Evolutionary conservation across 768 basidiomycete species (phyloP).

Genomic region (Agaricus sinodeliciosus): DNA sequence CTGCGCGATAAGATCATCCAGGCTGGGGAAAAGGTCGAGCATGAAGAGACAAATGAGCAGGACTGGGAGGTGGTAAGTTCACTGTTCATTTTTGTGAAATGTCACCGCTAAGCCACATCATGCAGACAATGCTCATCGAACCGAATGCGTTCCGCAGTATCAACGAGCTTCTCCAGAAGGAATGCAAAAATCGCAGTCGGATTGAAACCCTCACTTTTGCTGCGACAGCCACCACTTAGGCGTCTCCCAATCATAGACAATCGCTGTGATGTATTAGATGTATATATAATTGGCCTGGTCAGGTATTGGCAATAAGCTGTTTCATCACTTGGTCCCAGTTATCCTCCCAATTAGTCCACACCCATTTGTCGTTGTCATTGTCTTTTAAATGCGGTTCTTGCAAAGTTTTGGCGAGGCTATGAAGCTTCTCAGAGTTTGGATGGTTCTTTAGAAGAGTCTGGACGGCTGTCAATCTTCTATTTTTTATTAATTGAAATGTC

Average conservation of each 20-base stretch:
- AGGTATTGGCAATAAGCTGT: constrained; percentile 44
- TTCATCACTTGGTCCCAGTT: constrained; percentile 73
- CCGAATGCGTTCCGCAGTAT: constrained; percentile 87
- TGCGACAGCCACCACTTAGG: constrained; percentile 39
- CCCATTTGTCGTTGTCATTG: constrained; percentile 28
- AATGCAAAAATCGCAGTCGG: constrained; percentile 82
- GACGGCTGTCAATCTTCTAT: constrained; percentile 1
- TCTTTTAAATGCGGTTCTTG: constrained; percentile 8
- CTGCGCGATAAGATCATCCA: constrained; percentile 67
- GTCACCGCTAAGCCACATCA: not conserved
- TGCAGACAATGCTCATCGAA: constrained; percentile 85
- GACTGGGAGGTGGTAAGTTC: constrained; percentile 84
- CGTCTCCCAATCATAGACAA: not conserved
- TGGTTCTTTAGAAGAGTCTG: constrained; percentile 57
- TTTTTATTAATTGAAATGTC: not conserved
- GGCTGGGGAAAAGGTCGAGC: constrained; percentile 78
- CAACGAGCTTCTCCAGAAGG: constrained; percentile 85
- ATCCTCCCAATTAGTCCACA: constrained; percentile 78
- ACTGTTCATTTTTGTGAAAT: not conserved
- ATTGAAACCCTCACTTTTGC: constrained; percentile 79
- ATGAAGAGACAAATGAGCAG: constrained; percentile 61
- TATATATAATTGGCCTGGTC: constrained; percentile 8
- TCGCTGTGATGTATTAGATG: not conserved
- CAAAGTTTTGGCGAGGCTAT: constrained; percentile 34
- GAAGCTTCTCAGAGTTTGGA: constrained; percentile 47